phyloP scores from a whole-genome alignment of 768 basidiomycete genomes.

The Auricularia heimuer region DNA sequence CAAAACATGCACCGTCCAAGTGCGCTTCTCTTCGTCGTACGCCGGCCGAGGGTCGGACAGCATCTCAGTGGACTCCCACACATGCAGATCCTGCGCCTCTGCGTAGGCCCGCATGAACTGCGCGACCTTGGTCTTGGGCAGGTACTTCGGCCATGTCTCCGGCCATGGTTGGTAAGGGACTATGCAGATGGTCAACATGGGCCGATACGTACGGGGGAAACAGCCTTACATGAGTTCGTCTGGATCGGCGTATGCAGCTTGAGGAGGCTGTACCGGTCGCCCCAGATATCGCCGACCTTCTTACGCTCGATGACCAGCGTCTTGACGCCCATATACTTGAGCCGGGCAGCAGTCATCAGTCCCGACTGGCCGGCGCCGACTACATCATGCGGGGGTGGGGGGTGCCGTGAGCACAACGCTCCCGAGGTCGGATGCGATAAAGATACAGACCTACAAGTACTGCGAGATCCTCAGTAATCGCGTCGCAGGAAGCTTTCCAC shows the following conservation, averaged over 20 bases:
- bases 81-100: conserved; percentile 29
- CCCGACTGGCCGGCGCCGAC: conserved; percentile 37
- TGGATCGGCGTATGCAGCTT: conserved; percentile 24
- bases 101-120: conserved; percentile 36
- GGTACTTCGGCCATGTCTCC: conserved; percentile 31
- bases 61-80: conserved; percentile 32
- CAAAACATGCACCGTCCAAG: conserved; percentile 10
- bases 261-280: conserved; percentile 34
- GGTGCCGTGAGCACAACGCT: neutral
- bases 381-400: conserved; percentile 6
- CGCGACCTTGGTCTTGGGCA: conserved; percentile 33
- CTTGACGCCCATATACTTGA: conserved; percentile 31
- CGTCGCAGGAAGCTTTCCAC: too few species aligned
- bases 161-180: conserved; percentile 33
- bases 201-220: too few species aligned
- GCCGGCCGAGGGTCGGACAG: conserved; percentile 19
- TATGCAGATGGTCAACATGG: conserved; percentile 6
- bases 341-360: conserved; percentile 31
- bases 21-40: conserved; percentile 24
- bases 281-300: conserved; percentile 33
- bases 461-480: conserved; percentile 25
- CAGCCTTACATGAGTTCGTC: neutral
- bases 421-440: neutral
- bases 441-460: conserved; percentile 28
- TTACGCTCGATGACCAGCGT: conserved; percentile 29